Base-by-base conservation (phyloP, 163 green algal genomes). In the Botryococcus braunii region DNA sequence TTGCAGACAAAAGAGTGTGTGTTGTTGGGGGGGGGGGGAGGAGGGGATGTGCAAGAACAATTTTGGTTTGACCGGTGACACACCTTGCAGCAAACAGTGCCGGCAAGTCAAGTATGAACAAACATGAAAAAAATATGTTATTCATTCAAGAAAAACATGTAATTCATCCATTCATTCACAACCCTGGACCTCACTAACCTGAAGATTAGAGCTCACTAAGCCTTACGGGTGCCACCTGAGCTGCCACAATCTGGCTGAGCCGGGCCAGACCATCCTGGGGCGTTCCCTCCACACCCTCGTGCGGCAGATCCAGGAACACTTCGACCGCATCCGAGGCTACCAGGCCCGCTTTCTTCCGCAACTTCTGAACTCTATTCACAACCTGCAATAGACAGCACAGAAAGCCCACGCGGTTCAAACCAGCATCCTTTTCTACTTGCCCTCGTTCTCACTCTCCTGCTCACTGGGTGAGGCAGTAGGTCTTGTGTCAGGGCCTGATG, bases 301-400 rank as follows among this genome's bases (percentile, higher is more conserved):
- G 25, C 39, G 25, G 64, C 35, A 25, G 31, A 31, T 46, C 48
- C 40, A 77, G 35, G 39, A 46, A 71, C 13, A 77, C 55, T 11
- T 73, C 61, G 38, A 83, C 77, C 17, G 61, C 4, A 41, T 87
- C 76, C 23, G 41, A 65, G 2, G 67, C 65, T 8, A 72, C 61
- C 46, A 98, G 78, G 7, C 89, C 92, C 5, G 88, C 85, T 43
- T 88, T 86, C 81, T 99, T 99, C 11, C 94, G 79, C 57, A 97
- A 78, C 77, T 96, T 96, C 83, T 98, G 92, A 67, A 96, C 90
- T 38, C 93, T 82, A 81, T 96, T 97, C 50, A 97, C 87, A 39
- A 97, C 56, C 56, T 64, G 56, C 56, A 29, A 38, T 1, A 38
- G 56, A 9, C 29, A 17, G 43, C n/a, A n/a, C n/a, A n/a, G n/a